Base-by-base conservation (phyloP, 2,329 filamentous ascomycete genomes). In the Coniochaeta pulveracea region DNA sequence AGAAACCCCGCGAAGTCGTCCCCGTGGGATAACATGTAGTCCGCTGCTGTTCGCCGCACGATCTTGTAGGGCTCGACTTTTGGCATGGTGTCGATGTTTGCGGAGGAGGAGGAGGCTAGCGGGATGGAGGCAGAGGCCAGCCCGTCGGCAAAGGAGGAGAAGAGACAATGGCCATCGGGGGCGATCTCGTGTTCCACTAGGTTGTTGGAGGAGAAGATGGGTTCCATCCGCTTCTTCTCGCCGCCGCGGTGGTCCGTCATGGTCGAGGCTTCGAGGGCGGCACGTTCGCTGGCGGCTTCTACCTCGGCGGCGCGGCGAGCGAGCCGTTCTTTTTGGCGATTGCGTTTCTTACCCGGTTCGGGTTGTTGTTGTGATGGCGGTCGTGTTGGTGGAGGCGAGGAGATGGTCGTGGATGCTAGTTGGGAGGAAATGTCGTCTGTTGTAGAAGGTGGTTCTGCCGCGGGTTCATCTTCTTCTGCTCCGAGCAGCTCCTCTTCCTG, bases 91-190 rank as follows among this genome's bases (percentile, higher is more conserved):
- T 14, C 29, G 19, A 29, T 16, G 38, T 37, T 23, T 30, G 35
- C 39, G 10, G 28, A 33, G 10, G 37, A 38, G 9, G 37, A 40
- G n/a, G 27, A 7, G 15, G 19, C 18, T 2, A 76, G 47, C 2
- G 65, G 47, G 10, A 76, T 60, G 3, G 51, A 58, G 27, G 65
- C 57, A 34, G 69, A 62, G 34, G 58, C 60, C 34, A 95, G 66
- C 57, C 94, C 86, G 53, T 91, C 85, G 17, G 89, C 88, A 33
- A 96, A 71, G 0, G 91, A 86, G 11, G 85, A 82, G 58, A 96
- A 98, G 11, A 98, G 63, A 52, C 91, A 98, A 59, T 98, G 91
- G 0, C 91, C 91, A 56, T 98, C 89, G 0, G 91, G 85, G 24
- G 72, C 72, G 37, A 98, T 86, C 37, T 85, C 76, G 46, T 82